Evolutionary conservation across 306 rosid species (phyloP).

Genomic region (Inga oerstediana): DNA sequence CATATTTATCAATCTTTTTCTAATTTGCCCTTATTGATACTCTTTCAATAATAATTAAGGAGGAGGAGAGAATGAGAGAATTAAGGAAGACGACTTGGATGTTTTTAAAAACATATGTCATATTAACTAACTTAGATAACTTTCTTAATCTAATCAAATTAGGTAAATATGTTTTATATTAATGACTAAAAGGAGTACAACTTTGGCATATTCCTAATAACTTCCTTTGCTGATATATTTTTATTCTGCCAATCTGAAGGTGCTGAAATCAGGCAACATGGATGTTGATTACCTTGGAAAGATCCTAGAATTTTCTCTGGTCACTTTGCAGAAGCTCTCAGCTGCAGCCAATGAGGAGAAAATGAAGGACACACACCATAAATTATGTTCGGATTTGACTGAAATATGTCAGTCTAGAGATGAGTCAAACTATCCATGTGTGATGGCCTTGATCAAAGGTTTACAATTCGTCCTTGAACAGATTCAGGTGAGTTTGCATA

Average conservation of each 20-base stretch:
- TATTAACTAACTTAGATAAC: no score
- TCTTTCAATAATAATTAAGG: no score
- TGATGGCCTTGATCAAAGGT: constrained; percentile 76
- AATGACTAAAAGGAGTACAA: neutral
- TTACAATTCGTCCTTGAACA: constrained; percentile 83
- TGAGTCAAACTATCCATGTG: constrained; percentile 61
- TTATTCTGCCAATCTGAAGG: constrained; percentile 49
- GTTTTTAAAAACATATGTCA: no score
- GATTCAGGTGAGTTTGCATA: constrained; percentile 75
- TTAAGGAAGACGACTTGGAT: no score
- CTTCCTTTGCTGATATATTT: constrained; percentile 26
- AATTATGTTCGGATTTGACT: constrained; percentile 63
- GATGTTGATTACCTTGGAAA: constrained; percentile 83
- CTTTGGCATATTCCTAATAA: constrained; percentile 13
- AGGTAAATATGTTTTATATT: no score
- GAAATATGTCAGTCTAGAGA: constrained; percentile 62
- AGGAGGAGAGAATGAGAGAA: no score
- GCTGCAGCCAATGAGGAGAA: constrained; percentile 76
- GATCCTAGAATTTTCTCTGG: constrained; percentile 78
- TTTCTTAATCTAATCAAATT: no score
- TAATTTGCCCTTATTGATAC: no score
- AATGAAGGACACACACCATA: constrained; percentile 57
- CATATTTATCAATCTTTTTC: no score
- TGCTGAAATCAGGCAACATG: constrained; percentile 74
- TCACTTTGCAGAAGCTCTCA: constrained; percentile 81